Evolutionary conservation across 1,284 basidiomycete species (phyloP), one percentile per base, ranked within the genome.

Genomic region (Meira nashicola): DNA sequence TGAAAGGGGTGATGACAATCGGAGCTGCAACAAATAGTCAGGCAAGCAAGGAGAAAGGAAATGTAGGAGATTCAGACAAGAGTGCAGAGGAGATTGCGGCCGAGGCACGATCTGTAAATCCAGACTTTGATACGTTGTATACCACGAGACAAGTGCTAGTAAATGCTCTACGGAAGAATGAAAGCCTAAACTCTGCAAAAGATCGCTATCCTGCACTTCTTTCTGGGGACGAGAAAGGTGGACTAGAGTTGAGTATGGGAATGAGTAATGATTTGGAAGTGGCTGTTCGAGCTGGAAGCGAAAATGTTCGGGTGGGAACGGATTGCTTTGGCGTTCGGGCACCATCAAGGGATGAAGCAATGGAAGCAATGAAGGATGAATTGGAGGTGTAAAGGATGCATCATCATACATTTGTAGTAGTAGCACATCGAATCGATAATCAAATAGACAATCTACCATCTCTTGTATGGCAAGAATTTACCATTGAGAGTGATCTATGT

Each of bases 201-300:
- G 62, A 63, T 17, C 40, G 11, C 15, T 71, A 73, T 33, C 46
- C 47, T 5, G 55, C 59, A 4, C 47, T 67, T 33, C 57, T 74
- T 14, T 19, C n/a, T 15, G 23, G 40, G 6, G 54, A 55, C 25
- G 81, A 82, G 39, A 81, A 74, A 5, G 84, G 86, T 4, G 81
- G 80, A 55, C 78, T 97, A 62, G 77, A 92, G 73, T 78, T 98
- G 75, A 94, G 91, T 73, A 97, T 97, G 93, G 94, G 94, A 19
- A 98, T 98, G 94, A 94, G 91, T 57, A 88, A 87, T 59, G 94
- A 98, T 72, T 95, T 94, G 77, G 89, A 88, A 73, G 85, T 87
- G 44, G 94, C 94, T 1, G 81, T 95, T 60, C 83, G 82, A 76
- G 85, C 87, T 15, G 94, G 92, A 0, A 89, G 90, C 73, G 86